phyloP scores from a whole-genome alignment of 140 eudicot species.

The Anethum foeniculum region DNA sequence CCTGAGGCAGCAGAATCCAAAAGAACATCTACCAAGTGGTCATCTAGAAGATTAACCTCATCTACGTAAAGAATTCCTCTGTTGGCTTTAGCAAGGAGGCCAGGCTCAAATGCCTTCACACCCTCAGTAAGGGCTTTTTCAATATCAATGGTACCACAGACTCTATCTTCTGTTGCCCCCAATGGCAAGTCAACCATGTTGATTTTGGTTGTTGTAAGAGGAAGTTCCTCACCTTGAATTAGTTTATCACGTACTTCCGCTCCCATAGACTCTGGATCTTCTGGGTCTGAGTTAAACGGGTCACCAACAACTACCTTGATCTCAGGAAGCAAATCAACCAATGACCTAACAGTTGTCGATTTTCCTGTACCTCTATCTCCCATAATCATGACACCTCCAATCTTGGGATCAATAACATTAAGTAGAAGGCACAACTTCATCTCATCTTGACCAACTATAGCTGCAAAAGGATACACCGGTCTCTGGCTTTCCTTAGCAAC shows the following conservation, averaged over 20 bases:
- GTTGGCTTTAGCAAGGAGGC: slow-evolving; percentile 88
- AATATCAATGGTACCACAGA: slow-evolving; percentile 87
- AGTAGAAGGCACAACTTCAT: slow-evolving; percentile 84
- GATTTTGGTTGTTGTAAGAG: slow-evolving; percentile 55
- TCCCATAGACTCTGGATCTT: slow-evolving; percentile 84
- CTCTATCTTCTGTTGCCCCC: slow-evolving; percentile 92
- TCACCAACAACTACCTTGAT: slow-evolving; percentile 75
- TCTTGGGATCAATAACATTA: slow-evolving; percentile 92
- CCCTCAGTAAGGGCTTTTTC: slow-evolving; percentile 92
- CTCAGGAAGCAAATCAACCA: slow-evolving; percentile 87
- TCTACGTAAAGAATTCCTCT: slow-evolving; percentile 80
- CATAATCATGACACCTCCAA: slow-evolving; percentile 98
- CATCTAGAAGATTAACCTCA: slow-evolving; percentile 79
- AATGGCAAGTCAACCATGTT: slow-evolving; percentile 97
- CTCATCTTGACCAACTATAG: slow-evolving; percentile 96
- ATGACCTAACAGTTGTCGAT: slow-evolving; percentile 88
- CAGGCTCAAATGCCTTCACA: slow-evolving; percentile 92
- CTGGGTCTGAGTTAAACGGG: slow-evolving; percentile 89
- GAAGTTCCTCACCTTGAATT: slow-evolving; percentile 57
- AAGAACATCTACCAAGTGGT: slow-evolving; percentile 78
- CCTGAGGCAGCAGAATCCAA: slow-evolving; percentile 91
- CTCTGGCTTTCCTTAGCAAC: slow-evolving; percentile 74
- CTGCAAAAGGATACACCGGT: slow-evolving; percentile 93
- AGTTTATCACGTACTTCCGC: slow-evolving; percentile 80
- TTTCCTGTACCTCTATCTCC: slow-evolving; percentile 97